phyloP scores from a whole-genome alignment of 176 grass and related monocot species.

The Musa acuminata region DNA sequence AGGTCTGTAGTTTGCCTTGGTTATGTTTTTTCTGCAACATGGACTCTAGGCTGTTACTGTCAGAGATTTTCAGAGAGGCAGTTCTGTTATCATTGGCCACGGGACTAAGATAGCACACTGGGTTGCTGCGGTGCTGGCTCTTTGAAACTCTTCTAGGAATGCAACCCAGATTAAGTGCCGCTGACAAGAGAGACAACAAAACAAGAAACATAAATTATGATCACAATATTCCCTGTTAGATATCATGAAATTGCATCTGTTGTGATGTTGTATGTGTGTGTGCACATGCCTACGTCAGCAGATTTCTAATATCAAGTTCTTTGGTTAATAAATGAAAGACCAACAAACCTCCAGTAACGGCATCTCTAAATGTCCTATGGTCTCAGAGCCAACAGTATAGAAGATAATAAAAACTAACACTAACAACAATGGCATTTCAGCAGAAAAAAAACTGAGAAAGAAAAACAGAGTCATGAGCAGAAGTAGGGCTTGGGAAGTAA shows the following conservation, averaged over 20 bases:
- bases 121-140: slow-evolving; percentile 43
- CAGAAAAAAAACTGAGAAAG: background rate
- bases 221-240: background rate
- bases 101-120: slow-evolving; percentile 32
- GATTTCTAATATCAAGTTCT: background rate
- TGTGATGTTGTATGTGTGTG: background rate
- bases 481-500: background rate
- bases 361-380: too few species aligned
- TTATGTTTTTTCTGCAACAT: background rate
- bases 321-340: background rate
- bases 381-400: background rate
- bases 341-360: too few species aligned
- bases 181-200: slow-evolving; percentile 13
- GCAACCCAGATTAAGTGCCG: slow-evolving; percentile 44
- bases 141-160: slow-evolving; percentile 44
- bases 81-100: slow-evolving; percentile 3
- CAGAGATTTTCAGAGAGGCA: slow-evolving; percentile 13
- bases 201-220: background rate
- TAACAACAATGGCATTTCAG: background rate
- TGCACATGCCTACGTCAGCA: background rate
- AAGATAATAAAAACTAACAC: background rate
- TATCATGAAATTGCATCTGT: background rate
- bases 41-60: slow-evolving; percentile 12
- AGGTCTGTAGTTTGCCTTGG: background rate
- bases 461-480: too few species aligned